Base-by-base conservation (phyloP, 2,329 filamentous ascomycete species). In the Paraphoma sp. region DNA sequence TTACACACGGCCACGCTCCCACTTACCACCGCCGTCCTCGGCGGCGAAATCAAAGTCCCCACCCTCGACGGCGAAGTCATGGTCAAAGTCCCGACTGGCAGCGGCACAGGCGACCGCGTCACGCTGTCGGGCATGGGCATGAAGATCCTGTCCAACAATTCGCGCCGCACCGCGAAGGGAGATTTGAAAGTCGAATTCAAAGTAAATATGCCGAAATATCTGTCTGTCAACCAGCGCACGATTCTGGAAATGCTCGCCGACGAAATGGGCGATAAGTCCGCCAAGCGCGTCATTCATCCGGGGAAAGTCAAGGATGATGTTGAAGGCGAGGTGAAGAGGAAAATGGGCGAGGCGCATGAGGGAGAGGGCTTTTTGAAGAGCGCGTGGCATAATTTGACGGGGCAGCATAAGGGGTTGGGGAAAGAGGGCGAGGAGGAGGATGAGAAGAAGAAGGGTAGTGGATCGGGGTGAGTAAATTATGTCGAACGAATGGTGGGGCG, bases 171-270 rank as follows among this genome's bases (percentile, higher is more conserved):
- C 53, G 84, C 84, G 40, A 86, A 84, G 30, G 95, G 95, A 62
- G 95, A 99, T 72, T 80, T 99, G 57, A 89, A 87, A 74, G 93
- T 99, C 6, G 94, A 99, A 76, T 99, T 97, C 84, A 92, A 92
- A 76, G 91, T 99, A 45, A 82, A 86, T 52, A 97, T 98, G 92
- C 95, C 95, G 45, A 98, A 97, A 80, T 97, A 94, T 71, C 83
- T 99, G 63, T 92, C 86, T 52, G 86, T 90, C 45, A 98, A 97
- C 79, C 93, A 99, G 81, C 86, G 95, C 51, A 96, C 92, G 0
- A 90, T 99, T 56, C 80, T 96, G 44, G 95, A 99, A 81, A 94
- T 98, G 87, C 86, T 99, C 63, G 95, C 95, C 6, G 93, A 99
- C 69, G 95, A 99, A 81, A 90, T 99, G 87, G 89, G 86, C 40